Conservation (phyloP, 1,284 basidiomycete species). For the Heterobasidion parviporum region DNA sequence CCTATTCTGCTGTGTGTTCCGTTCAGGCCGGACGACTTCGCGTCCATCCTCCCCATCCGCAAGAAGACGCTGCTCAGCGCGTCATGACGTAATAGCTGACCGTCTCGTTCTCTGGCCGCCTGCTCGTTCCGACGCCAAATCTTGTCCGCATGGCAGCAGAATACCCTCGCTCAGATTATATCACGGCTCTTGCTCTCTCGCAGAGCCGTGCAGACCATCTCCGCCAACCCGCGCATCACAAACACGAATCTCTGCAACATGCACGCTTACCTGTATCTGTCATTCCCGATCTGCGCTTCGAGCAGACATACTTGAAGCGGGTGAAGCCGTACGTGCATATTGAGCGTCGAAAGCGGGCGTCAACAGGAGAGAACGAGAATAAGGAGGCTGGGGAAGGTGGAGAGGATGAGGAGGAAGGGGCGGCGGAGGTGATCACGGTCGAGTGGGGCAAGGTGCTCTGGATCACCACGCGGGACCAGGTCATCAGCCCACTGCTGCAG, state of each 20-base stretch:
- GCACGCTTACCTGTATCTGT: constrained; percentile 23
- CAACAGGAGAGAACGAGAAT: not conserved
- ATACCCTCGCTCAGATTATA: constrained; percentile 10
- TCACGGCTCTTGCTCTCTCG: constrained; percentile 8
- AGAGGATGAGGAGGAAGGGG: not conserved
- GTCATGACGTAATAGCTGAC: no score
- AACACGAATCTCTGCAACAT: not conserved
- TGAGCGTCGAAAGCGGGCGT: not conserved
- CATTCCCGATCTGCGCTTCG: constrained; percentile 68
- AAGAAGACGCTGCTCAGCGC: no score
- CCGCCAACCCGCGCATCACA: not conserved
- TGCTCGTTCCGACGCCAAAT: no score
- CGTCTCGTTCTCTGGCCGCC: no score
- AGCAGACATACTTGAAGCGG: constrained; percentile 48
- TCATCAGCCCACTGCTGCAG: constrained; percentile 59
- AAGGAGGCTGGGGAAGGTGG: constrained; percentile 24
- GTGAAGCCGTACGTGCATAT: constrained; percentile 2
- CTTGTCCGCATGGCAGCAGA: not conserved
- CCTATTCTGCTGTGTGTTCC: no score
- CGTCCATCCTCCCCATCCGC: no score
- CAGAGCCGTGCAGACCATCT: not conserved
- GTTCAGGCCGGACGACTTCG: no score
- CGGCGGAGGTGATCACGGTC: constrained; percentile 1
- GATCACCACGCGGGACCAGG: constrained; percentile 60
- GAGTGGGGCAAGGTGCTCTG: constrained; percentile 55